Base-by-base conservation (phyloP, 192 early-diverging fungal species). In the Coemansia javaensis region DNA sequence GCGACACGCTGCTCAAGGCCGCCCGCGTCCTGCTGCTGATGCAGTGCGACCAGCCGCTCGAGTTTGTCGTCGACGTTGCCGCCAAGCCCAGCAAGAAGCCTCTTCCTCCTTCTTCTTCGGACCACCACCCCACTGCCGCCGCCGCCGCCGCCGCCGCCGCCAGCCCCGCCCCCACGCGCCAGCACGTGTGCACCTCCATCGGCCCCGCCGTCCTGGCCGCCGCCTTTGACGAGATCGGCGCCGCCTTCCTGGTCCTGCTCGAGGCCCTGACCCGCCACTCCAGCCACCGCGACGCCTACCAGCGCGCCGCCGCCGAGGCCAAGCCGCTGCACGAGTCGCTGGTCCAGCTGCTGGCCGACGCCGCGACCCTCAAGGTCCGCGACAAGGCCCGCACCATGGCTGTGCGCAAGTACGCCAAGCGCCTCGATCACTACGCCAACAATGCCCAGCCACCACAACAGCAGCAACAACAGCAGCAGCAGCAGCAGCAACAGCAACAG, bases 1-100 rank as follows among this genome's bases (percentile, higher is more conserved):
- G 69, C 33, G 75, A 77, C 50, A 72, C 58, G 33, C 39, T 77
- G 33, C 25, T 59, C 0, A 77, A 77, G 30, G 42, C 68, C 5
- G 60, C 65, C 16, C 58, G 64, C 2, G 30, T 63, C 15, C 47
- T 40, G 7, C 28, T 77, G 40, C 45, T 68, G 28, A 63, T 59
- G 54, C 54, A 53, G 5, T 31, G 44, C 23, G 53, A 57, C 18
- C 24, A 40, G 21, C 23, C 38, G 9, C 25, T 63, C 16, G 24
- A 42, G 6, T 59, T 64, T 32, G 33, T 15, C 7, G 35, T 44
- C 1, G 45, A 56, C 6, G 40, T 41, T 2, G 41, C 40, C 1
- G 31, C 40, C 13, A 58, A 44, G 14, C 13, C 22, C 40, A 49
- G 33, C n/a, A n/a, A n/a, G n/a, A n/a, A n/a, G n/a, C n/a, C n/a